phyloP scores from a whole-genome alignment of 352 stramenopile genomes.

The Globisporangium lucens region DNA sequence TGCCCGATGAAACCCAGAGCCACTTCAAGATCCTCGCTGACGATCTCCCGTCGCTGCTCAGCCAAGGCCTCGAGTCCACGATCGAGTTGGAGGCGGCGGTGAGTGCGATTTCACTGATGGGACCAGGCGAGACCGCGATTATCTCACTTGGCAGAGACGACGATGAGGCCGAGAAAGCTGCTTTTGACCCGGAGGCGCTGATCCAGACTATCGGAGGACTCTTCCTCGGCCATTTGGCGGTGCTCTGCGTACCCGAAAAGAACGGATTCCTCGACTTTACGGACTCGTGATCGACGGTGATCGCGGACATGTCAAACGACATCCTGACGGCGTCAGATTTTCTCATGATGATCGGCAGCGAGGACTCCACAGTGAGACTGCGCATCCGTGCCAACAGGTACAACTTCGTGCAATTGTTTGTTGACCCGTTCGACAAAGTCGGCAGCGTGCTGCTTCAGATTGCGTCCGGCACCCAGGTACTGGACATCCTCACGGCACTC shows the following conservation, averaged over 20 bases:
- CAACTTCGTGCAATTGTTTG: conserved; percentile 40
- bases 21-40: conserved; percentile 49
- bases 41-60: conserved; percentile 25
- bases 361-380: conserved; percentile 33
- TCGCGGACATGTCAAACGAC: conserved; percentile 57
- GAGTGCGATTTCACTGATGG: conserved; percentile 64
- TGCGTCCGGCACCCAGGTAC: conserved; percentile 57
- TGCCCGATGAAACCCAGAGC: conserved; percentile 39
- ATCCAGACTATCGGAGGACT: conserved; percentile 50
- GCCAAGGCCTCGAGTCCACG: conserved; percentile 22
- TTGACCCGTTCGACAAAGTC: conserved; percentile 39
- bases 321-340: conserved; percentile 59
- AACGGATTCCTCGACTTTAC: conserved; percentile 64
- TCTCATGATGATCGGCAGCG: conserved; percentile 46
- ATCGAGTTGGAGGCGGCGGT: conserved; percentile 29
- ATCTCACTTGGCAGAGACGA: conserved; percentile 25
- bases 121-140: conserved; percentile 44
- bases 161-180: conserved; percentile 26
- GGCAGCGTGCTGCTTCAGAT: conserved; percentile 42
- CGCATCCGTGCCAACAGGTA: conserved; percentile 30
- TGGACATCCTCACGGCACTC: conserved; percentile 61
- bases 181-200: conserved; percentile 30
- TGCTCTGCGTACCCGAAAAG: conserved; percentile 45
- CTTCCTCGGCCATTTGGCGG: conserved; percentile 54
- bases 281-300: conserved; percentile 61